These are phyloP conservation scores for Viola odorata DNA, from an alignment of 345 rosid genomes.

Conservation along the genomic window DNA sequence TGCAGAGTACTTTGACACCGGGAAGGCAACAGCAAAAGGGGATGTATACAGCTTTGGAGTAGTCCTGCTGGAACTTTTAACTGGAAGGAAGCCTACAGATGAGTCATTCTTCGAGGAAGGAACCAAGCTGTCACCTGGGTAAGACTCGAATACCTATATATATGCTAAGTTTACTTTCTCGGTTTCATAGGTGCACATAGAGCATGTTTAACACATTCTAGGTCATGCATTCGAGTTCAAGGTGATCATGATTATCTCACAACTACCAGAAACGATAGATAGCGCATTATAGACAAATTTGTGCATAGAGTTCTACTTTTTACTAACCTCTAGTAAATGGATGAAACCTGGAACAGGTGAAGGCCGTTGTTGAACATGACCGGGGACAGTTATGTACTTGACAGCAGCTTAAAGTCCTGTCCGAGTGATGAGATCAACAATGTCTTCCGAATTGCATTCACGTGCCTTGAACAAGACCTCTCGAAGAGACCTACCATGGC, in stretches of 20 bases:
- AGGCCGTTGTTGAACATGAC: slow-evolving; percentile 59
- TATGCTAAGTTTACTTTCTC: too few relatives aligned
- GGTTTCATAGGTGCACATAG: too few relatives aligned
- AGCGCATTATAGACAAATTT: too few relatives aligned
- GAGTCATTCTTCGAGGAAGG: slow-evolving; percentile 82
- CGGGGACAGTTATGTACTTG: slow-evolving; percentile 56
- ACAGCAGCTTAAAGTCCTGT: slow-evolving; percentile 44
- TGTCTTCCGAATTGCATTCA: slow-evolving; percentile 52
- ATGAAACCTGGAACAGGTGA: slow-evolving; percentile 48
- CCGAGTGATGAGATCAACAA: slow-evolving; percentile 50
- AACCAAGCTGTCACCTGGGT: slow-evolving; percentile 92
- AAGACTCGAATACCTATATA: too few relatives aligned
- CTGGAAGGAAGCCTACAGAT: slow-evolving; percentile 73
- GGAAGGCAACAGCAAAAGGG: slow-evolving; percentile 73
- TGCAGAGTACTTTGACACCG: slow-evolving; percentile 76
- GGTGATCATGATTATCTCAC: too few relatives aligned
- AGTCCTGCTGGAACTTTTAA: slow-evolving; percentile 67
- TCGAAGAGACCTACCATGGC: slow-evolving; percentile 69
- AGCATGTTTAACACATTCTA: too few relatives aligned
- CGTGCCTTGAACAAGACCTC: slow-evolving; percentile 87
- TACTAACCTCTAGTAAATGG: too few relatives aligned
- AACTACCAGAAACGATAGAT: too few relatives aligned
- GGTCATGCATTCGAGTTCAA: too few relatives aligned
- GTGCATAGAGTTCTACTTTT: too few relatives aligned
- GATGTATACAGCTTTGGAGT: slow-evolving; percentile 90